Base-by-base conservation (phyloP, 73 alveolate species). In the Paramecium pentaurelia region DNA sequence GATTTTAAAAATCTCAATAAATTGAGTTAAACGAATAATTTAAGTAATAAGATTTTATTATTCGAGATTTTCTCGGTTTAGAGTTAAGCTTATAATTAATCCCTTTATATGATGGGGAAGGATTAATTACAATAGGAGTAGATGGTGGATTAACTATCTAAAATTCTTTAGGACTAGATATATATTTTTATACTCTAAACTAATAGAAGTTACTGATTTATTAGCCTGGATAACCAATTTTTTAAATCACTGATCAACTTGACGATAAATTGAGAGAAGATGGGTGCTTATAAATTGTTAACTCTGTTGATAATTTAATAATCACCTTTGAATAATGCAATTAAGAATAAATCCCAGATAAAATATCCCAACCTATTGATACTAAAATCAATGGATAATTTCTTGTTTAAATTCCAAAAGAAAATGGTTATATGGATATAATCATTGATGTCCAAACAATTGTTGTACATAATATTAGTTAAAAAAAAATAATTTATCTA, bases 161-260 rank as follows among this genome's bases (percentile, higher is more conserved):
- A 44, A 80, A 80, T 49, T 45, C 91, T 4, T 16, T 80, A 16
- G 91, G 91, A 22, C 12, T 80, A 36, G 16, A 40, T 32, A 80
- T 80, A 4, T 80, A 12, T 27, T 80, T 80, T 22, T 80, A 45
- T 80, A 28, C 64, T 12, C 38, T 30, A 12, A 80, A 40, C 14
- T 25, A 45, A 45, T 22, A 42, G 30, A 44, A 47, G 22, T 45
- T 28, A 47, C 14, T n/a, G 22, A 40, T 80, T 12, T 80, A 80
- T n/a, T 7, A 32, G 20, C 64, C 91, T 42, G 91, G 91, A 44
- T 80, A 80, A 37, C 91, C 91, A 22, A 80, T 80, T 6, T 80
- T 27, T 45, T 80, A 80, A 45, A 80, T 80, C 0, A 80, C 91
- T 18, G 77, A 80, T 54, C 9, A 54, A 20, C 27, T 6, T 10